Conservation (phyloP, 2,329 filamentous ascomycete genomes). For the Westerdykella aurantiaca region DNA sequence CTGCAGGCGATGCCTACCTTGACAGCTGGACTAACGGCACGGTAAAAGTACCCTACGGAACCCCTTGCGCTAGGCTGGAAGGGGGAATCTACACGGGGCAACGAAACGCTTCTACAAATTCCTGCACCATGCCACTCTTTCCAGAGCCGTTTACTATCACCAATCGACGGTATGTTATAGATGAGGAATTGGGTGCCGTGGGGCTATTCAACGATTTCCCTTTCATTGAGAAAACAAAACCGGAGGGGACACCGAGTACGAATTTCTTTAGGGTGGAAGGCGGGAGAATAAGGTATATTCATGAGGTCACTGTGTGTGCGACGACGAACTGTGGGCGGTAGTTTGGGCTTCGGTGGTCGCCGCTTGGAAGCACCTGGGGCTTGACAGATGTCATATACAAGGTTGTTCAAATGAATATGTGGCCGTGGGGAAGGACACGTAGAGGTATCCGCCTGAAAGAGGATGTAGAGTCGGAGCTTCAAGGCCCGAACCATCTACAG, state of each 20-base stretch:
- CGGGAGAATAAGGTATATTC: constrained; percentile 22
- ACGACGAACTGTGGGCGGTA: constrained; percentile 17
- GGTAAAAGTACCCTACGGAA: constrained; percentile 22
- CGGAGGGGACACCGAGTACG: constrained; percentile 17
- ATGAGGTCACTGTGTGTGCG: constrained; percentile 21
- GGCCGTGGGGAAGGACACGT: no score
- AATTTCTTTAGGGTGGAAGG: constrained; percentile 21
- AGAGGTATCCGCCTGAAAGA: no score
- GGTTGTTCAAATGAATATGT: no score
- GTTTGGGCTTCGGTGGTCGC: no score
- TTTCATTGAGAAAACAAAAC: constrained; percentile 21
- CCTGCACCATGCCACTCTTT: constrained; percentile 21
- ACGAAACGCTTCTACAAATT: constrained; percentile 8
- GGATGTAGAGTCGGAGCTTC: no score
- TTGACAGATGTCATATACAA: no score
- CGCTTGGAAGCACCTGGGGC: no score
- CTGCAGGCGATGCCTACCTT: constrained; percentile 21
- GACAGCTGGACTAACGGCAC: constrained; percentile 19
- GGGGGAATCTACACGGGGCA: constrained; percentile 22
- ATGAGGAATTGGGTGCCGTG: constrained; percentile 18
- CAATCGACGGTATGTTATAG: constrained; percentile 21
- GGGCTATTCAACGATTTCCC: constrained; percentile 23
- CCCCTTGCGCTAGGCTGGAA: constrained; percentile 22
- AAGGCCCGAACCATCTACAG: no score
- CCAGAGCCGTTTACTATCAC: constrained; percentile 16